phyloP scores from a whole-genome alignment of 805 yeast genomes.

The Metschnikowia vanudenii region DNA sequence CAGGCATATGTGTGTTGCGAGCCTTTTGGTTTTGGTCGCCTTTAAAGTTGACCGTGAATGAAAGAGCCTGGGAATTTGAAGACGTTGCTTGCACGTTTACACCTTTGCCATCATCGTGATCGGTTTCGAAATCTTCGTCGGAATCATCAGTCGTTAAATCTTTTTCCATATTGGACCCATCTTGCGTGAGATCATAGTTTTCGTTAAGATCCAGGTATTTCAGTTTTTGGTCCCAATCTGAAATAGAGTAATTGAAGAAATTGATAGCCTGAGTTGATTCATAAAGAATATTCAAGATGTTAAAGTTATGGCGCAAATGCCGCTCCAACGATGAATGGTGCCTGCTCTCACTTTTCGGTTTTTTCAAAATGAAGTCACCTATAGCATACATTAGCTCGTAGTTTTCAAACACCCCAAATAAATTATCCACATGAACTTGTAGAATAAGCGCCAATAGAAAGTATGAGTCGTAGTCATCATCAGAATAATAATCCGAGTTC shows the following conservation, averaged over 20 bases:
- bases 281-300: conserved; percentile 36
- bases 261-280: conserved; percentile 51
- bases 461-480: conserved; percentile 30
- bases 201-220: conserved; percentile 48
- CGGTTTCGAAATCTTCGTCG: conserved; percentile 18
- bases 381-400: conserved; percentile 41
- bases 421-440: conserved; percentile 38
- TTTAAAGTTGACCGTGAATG: conserved; percentile 30
- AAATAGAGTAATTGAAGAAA: conserved; percentile 44
- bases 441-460: conserved; percentile 37
- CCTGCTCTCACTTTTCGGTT: conserved; percentile 18
- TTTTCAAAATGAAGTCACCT: conserved; percentile 33
- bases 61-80: conserved; percentile 15
- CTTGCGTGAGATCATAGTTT: conserved; percentile 30
- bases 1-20: conserved; percentile 14
- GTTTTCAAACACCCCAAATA: conserved; percentile 42
- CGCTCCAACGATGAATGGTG: conserved; percentile 22
- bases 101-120: conserved; percentile 12
- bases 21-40: conserved; percentile 5
- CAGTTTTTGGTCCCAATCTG: conserved; percentile 31
- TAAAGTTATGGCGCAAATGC: conserved; percentile 30
- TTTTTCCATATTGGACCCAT: conserved; percentile 6
- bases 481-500: conserved; percentile 17
- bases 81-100: conserved; percentile 16
- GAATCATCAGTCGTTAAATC: conserved; percentile 14